Conservation (phyloP, 1,139 yeast genomes). For the Nakaseomyces nivariensis region DNA sequence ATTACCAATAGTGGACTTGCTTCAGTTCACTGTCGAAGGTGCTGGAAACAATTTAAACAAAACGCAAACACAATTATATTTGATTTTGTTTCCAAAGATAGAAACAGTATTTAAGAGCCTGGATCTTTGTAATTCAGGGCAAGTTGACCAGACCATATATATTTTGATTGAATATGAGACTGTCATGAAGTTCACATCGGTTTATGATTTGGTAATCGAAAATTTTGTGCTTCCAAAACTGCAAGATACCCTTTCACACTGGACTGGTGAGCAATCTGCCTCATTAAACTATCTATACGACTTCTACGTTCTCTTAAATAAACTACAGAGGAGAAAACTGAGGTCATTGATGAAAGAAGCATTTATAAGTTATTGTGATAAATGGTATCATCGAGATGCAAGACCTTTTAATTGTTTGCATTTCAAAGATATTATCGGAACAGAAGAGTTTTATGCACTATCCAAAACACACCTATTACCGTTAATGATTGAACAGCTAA, state of each 20-base stretch:
- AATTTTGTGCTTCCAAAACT: slow-evolving; percentile 33
- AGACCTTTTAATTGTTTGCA: slow-evolving; percentile 26
- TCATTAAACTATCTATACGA: slow-evolving; percentile 14
- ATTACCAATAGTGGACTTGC: slow-evolving; percentile 7
- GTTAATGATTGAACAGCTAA: slow-evolving; percentile 25
- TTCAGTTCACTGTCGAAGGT: slow-evolving; percentile 18
- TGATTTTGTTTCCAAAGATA: slow-evolving; percentile 9
- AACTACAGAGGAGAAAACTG: slow-evolving; percentile 3
- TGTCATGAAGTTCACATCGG: slow-evolving; percentile 29
- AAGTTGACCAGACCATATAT: slow-evolving; percentile 23
- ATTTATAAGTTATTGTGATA: slow-evolving; percentile 26
- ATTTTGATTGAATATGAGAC: slow-evolving; percentile 36
- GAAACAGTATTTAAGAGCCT: slow-evolving; percentile 9
- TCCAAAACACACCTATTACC: slow-evolving; percentile 29
- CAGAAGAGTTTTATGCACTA: slow-evolving; percentile 21
- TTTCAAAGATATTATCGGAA: slow-evolving; percentile 34
- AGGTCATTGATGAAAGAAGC: slow-evolving; percentile 14
- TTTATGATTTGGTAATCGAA: slow-evolving; percentile 23
- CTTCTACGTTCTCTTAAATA: slow-evolving; percentile 10
- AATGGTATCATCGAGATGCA: slow-evolving; percentile 29
- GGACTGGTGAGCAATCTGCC: slow-evolving; percentile 22
- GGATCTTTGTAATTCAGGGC: slow-evolving; percentile 5
- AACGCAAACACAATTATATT: slow-evolving; percentile 20
- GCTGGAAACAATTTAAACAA: slow-evolving; percentile 12
- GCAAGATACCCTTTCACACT: slow-evolving; percentile 25